These are phyloP conservation scores for Pseudogymnoascus sp. DNA, from an alignment of 2,329 filamentous ascomycete species.

Conservation along the genomic window DNA sequence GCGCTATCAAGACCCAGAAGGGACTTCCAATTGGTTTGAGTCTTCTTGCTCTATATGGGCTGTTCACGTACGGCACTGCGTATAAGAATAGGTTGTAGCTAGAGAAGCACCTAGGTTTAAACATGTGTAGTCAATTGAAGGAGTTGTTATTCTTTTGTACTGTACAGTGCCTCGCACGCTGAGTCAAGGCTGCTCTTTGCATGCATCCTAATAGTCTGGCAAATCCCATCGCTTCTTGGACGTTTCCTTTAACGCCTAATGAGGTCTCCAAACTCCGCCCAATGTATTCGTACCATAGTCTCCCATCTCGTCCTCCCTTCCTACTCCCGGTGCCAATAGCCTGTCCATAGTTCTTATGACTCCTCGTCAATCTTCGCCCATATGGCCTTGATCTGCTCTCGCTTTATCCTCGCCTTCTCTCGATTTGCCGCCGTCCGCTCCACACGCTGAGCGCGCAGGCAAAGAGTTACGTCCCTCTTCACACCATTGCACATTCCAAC, in stretches of 20 bases:
- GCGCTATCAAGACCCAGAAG: conserved; percentile 76
- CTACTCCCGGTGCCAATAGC: neutral
- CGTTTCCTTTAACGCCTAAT: conserved; percentile 6
- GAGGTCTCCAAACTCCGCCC: conserved; percentile 3
- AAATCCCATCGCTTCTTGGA: conserved; percentile 4
- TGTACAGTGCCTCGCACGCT: neutral
- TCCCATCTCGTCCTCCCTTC: neutral
- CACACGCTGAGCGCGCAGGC: conserved; percentile 69
- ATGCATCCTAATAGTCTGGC: neutral
- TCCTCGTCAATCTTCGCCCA: conserved; percentile 74
- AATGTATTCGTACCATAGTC: conserved; percentile 1
- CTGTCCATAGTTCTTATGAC: conserved; percentile 34
- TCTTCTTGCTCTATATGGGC: conserved; percentile 66
- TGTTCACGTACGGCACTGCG: conserved; percentile 71
- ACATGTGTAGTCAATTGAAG: neutral
- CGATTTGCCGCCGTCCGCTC: conserved; percentile 73
- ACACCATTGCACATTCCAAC: conserved; percentile 82
- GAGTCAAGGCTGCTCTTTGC: neutral
- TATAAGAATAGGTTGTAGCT: conserved; percentile 32
- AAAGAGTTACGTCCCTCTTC: conserved; percentile 77
- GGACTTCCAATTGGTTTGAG: conserved; percentile 75
- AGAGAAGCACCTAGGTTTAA: neutral
- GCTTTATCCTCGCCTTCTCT: conserved; percentile 58
- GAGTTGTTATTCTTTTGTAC: conserved; percentile 4
- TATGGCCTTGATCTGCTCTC: conserved; percentile 62